These are phyloP conservation scores for Tolypocladium paradoxum DNA, from an alignment of 2,329 filamentous ascomycete genomes.

Conservation along the genomic window DNA sequence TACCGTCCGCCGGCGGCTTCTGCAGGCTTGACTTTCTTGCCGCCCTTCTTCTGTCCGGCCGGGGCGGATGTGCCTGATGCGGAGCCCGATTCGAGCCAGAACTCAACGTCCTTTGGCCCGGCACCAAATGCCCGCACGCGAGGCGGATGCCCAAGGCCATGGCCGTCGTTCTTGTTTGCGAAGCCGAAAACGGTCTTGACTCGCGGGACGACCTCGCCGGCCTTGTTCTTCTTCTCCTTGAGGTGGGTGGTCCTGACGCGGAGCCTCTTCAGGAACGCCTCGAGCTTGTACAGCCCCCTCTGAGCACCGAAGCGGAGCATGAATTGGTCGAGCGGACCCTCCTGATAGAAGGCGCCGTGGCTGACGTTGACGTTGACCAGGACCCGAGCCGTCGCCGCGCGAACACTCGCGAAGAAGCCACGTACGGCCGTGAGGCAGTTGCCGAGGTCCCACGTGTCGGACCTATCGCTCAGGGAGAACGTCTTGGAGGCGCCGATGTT, in stretches of 20 bases:
- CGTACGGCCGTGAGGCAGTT: slow-evolving; percentile 17
- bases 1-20: slow-evolving; percentile 24
- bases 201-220: slow-evolving; percentile 20
- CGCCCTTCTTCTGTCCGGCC: slow-evolving; percentile 3
- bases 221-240: slow-evolving; percentile 17
- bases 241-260: slow-evolving; percentile 28
- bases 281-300: slow-evolving; percentile 9
- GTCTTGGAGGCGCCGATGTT: slow-evolving; percentile 19
- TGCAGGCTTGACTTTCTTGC: slow-evolving; percentile 11
- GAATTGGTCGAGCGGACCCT: slow-evolving; percentile 11
- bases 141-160: slow-evolving; percentile 13
- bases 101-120: slow-evolving; percentile 40
- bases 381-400: slow-evolving; percentile 5
- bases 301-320: slow-evolving; percentile 4
- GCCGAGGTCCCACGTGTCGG: slow-evolving; percentile 11
- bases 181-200: slow-evolving; percentile 26
- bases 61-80: slow-evolving; percentile 5
- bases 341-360: slow-evolving; percentile 21
- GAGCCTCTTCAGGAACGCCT: slow-evolving; percentile 25
- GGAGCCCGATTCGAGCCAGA: slow-evolving; percentile 30
- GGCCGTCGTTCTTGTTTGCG: slow-evolving; percentile 22
- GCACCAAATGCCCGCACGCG: slow-evolving; percentile 24
- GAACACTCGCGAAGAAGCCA: slow-evolving; percentile 14
- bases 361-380: slow-evolving; percentile 19
- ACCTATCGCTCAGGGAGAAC: slow-evolving; percentile 10